Evolutionary conservation across 768 basidiomycete species (phyloP), one percentile per base, ranked within the genome.

Genomic region (Sutorius australiensis): DNA sequence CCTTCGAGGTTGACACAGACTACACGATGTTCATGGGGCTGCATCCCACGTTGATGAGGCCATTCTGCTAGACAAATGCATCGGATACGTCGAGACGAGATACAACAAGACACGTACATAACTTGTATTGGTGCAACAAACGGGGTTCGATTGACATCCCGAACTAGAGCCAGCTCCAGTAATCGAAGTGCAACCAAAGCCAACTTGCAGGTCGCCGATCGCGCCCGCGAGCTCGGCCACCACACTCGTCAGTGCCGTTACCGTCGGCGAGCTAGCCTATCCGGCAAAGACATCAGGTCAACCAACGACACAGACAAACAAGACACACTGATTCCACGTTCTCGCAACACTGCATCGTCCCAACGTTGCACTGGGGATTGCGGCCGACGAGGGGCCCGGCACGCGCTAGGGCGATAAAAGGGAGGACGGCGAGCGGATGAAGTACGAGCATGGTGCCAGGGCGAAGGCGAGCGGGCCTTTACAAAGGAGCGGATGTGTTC

Each of bases 21-120:
- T 41, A 58, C 24, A 28, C 24, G 4, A 24, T n/a, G 6, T 30
- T 19, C 11, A 60, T 12, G 10, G 67, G 57, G 21, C 44, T 54
- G 38, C 67, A 68, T 46, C 61, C 61, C 43, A 68, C 27, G 42
- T 68, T 68, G 30, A 69, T 39, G 42, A 69, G 27, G 44, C 67
- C 67, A 6, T 47, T 42, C 58, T 69, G 34, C 41, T 38, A 39
- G 17, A 19, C 1, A 2, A 28, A 14, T 21, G n/a, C 4, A 32
- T 41, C n/a, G 10, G 41, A 24, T 10, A 5, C 5, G 1, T 5
- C 19, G 10, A 16, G 30, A 28, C 12, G 7, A 28, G 2, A 21
- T 10, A 3, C 8, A 17, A 39, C 11, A 16, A 17, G 33, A 50
- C 14, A 37, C 63, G 27, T 27, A 67, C 65, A 48, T 34, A 56